Percentiles rank a stretch among this genome's conserved stretches.
These are phyloP conservation scores for Hypoxylon lienhwacheense DNA, from an alignment of 495 filamentous ascomycete species.

Conservation along the genomic window DNA sequence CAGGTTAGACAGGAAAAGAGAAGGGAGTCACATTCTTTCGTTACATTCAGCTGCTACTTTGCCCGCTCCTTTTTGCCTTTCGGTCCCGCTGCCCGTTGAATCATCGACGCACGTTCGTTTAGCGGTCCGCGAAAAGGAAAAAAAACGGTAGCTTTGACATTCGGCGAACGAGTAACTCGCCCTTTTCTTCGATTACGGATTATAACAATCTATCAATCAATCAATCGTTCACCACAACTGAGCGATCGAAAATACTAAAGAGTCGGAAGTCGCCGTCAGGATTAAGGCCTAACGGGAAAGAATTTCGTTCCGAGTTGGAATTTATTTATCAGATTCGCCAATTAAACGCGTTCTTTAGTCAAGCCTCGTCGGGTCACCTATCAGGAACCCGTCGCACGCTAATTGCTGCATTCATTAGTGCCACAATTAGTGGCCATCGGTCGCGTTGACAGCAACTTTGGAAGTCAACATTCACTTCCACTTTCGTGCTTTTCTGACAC, in stretches of 20 bases:
- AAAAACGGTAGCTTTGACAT: conserved; percentile 18
- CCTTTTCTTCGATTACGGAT: conserved; percentile 9
- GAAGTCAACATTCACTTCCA: conserved; percentile 28
- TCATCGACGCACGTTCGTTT: conserved; percentile 29
- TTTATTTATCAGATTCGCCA: conserved; percentile 25
- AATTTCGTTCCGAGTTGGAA: conserved; percentile 16
- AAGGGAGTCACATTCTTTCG: conserved; percentile 34
- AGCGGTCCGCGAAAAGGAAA: conserved; percentile 28
- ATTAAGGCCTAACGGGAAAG: background rate
- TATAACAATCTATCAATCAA: conserved; percentile 2
- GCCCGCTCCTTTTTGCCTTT: conserved; percentile 28
- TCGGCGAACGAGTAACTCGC: conserved; percentile 5
- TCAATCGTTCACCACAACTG: conserved; percentile 24
- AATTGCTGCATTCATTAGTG: conserved; percentile 19
- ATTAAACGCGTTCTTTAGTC: conserved; percentile 26
- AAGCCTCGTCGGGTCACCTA: conserved; percentile 12
- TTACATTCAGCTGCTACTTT: conserved; percentile 34
- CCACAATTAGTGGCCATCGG: conserved; percentile 18
- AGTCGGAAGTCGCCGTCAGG: conserved; percentile 16
- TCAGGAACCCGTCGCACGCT: conserved; percentile 30
- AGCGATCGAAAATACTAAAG: background rate
- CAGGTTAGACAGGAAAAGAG: conserved; percentile 9
- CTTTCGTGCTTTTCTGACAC: conserved; percentile 20
- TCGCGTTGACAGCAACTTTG: conserved; percentile 27
- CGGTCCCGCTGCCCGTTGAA: conserved; percentile 30